phyloP scores from a whole-genome alignment of 2,329 filamentous ascomycete species.

The Paracoccidioides brasiliensis region DNA sequence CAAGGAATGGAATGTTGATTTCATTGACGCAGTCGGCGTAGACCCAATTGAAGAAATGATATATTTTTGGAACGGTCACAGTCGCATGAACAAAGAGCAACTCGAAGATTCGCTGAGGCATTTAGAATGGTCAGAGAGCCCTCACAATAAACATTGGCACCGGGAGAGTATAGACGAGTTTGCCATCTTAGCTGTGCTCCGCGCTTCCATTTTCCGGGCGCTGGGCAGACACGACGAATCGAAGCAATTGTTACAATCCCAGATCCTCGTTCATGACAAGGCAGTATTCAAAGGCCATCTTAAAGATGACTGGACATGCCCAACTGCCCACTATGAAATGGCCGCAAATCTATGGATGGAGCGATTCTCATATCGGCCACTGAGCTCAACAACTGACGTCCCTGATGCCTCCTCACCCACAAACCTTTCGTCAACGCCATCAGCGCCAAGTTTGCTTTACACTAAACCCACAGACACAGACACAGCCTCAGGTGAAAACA shows the following conservation, averaged over 20 bases:
- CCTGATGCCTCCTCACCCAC: not conserved
- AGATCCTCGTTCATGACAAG: conserved; percentile 49
- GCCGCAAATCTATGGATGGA: conserved; percentile 70
- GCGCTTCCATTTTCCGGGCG: conserved; percentile 52
- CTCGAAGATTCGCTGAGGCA: conserved; percentile 49
- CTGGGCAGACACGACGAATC: conserved; percentile 53
- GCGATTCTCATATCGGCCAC: conserved; percentile 24
- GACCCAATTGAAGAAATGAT: conserved; percentile 82
- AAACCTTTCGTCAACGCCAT: not conserved
- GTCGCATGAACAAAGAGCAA: conserved; percentile 58
- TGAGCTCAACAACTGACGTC: not conserved
- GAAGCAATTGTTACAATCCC: conserved; percentile 45
- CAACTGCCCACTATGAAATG: conserved; percentile 75
- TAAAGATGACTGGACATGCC: conserved; percentile 49
- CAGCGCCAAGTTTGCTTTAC: conserved; percentile 2
- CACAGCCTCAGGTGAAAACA: conserved; percentile 5
- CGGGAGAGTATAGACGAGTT: conserved; percentile 45
- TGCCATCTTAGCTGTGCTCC: conserved; percentile 53
- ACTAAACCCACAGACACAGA: conserved; percentile 10
- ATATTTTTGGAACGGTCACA: conserved; percentile 84
- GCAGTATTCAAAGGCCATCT: conserved; percentile 38
- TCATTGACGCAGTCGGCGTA: conserved; percentile 69
- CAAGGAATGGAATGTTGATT: conserved; percentile 49
- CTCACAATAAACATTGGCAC: conserved; percentile 36
- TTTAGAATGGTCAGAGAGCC: conserved; percentile 55